Evolutionary conservation across 495 filamentous ascomycete genomes (phyloP), one percentile per base, ranked within the genome.

Genomic region (Physcia stellaris): DNA sequence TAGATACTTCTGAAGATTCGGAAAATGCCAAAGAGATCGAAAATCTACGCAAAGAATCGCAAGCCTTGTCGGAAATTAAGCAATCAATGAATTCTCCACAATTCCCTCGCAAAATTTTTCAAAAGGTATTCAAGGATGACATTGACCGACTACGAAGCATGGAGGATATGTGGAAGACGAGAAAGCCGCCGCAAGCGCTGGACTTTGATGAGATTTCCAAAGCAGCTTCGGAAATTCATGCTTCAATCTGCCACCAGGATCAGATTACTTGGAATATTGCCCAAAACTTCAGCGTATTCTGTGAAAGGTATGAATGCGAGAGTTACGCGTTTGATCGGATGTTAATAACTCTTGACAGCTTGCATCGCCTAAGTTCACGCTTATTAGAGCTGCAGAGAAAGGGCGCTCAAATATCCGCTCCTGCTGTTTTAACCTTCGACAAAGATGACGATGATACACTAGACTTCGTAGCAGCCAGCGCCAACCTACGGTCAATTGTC

Each of bases 361-460:
- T 96, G 24, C 64, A 74, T 32, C 73, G 85, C 21, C 57, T 99
- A 28, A 86, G 80, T 52, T 70, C 67, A 49, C 76, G 90, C 4
- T 56, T 88, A 26, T 48, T 74, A 34, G 70, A 77, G 34, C 61
- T 73, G 24, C 69, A 79, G 40, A 60, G 68, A 29, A 59, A 57
- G 13, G 56, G 60, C 3, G 52, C 60, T n/a, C 55, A 57, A 2
- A 67, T 64, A n/a, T 57, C 62, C 1, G 51, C 68, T 11, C 58
- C 70, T 4, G 71, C 80, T 0, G 73, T 83, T 21, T 71, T 99
- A 17, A 72, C 64, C 3, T 99, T 99, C 46, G 90, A 99, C 64
- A 99, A 99, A 57, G 90, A 99, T 52, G 90, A 99, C 53, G 77
- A 78, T 22, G 90, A 96, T 54, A 94, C 86, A 0, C 66, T 99